phyloP scores from a whole-genome alignment of 2,329 filamentous ascomycete species.

The Pezicula radicicola region DNA sequence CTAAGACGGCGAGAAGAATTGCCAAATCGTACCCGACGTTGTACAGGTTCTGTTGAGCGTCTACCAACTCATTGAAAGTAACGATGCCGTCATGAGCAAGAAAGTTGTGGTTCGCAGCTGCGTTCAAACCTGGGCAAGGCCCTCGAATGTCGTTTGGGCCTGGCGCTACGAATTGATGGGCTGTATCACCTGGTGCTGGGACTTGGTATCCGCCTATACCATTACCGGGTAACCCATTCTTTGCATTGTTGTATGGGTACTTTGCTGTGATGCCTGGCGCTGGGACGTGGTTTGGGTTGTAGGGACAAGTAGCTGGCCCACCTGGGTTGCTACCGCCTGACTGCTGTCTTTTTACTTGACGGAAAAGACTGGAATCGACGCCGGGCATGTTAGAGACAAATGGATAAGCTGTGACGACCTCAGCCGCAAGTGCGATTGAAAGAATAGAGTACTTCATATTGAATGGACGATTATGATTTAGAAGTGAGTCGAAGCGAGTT shows the following conservation, averaged over 20 bases:
- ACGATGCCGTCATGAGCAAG: slow-evolving; percentile 34
- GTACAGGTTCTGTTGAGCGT: slow-evolving; percentile 23
- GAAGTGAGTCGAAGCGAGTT: neutral
- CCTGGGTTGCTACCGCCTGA: slow-evolving; percentile 16
- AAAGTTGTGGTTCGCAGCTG: slow-evolving; percentile 38
- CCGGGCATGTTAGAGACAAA: slow-evolving; percentile 33
- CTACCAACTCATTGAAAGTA: slow-evolving; percentile 22
- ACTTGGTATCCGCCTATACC: slow-evolving; percentile 40
- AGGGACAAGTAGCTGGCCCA: slow-evolving; percentile 22
- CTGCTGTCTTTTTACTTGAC: slow-evolving; percentile 28
- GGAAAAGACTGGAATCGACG: slow-evolving; percentile 32
- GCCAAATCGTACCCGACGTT: slow-evolving; percentile 21
- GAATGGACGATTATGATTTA: neutral
- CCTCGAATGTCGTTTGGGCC: slow-evolving; percentile 34
- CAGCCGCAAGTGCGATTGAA: slow-evolving; percentile 10
- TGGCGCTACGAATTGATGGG: slow-evolving; percentile 19
- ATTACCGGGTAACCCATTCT: slow-evolving; percentile 37
- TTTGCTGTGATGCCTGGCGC: slow-evolving; percentile 30
- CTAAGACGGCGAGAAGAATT: slow-evolving; percentile 15
- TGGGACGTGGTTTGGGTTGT: slow-evolving; percentile 34
- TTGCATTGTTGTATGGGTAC: slow-evolving; percentile 40
- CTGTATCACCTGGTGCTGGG: slow-evolving; percentile 32
- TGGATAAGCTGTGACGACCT: slow-evolving; percentile 30
- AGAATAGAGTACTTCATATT: slow-evolving; percentile 19
- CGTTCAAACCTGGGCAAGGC: slow-evolving; percentile 38